Conservation (phyloP, 2,329 filamentous ascomycete genomes). For the Xylariaceae sp. region DNA sequence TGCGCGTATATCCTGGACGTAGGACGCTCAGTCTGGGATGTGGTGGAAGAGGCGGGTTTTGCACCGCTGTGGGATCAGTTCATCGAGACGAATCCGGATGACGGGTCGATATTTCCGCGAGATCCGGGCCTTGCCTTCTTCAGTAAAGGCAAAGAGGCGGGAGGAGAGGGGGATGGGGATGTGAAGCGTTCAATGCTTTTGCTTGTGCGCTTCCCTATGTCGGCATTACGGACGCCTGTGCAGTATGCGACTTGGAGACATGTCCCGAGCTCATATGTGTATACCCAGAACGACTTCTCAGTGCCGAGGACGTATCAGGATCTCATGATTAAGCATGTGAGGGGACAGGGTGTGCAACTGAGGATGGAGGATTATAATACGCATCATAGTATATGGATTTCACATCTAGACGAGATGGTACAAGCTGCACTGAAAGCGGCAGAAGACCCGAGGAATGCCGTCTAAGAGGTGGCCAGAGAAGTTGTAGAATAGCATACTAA, state of each 20-base stretch:
- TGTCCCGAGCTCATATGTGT: background rate
- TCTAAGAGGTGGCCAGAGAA: too few relatives aligned
- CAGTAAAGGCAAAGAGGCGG: background rate
- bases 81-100: background rate
- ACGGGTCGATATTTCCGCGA: background rate
- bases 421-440: background rate
- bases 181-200: background rate
- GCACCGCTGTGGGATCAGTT: background rate
- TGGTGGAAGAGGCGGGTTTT: background rate
- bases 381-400: background rate
- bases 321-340: background rate
- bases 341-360: background rate
- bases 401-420: background rate
- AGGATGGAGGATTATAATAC: background rate
- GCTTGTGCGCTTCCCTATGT: background rate
- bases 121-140: background rate
- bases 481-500: background rate
- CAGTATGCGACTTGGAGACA: background rate
- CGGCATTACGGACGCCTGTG: background rate
- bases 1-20: slow-evolving; percentile 9
- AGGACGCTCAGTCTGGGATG: background rate
- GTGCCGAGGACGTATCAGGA: background rate
- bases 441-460: background rate
- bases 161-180: background rate
- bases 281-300: background rate